phyloP scores from a whole-genome alignment of 495 filamentous ascomycete genomes.

The Penicillium simplicissimum region DNA sequence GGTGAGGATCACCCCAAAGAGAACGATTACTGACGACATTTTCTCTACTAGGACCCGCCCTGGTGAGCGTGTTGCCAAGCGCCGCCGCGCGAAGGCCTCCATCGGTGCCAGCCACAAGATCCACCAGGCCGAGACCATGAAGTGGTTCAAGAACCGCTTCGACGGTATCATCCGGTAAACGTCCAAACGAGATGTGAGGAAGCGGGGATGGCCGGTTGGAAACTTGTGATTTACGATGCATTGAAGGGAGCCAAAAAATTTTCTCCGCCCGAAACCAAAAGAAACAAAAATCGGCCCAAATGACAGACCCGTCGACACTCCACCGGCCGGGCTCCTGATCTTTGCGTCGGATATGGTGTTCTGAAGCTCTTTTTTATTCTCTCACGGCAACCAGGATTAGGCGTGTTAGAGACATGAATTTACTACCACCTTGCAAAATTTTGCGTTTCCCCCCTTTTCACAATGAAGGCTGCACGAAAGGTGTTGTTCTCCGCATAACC shows the following conservation, averaged over 20 bases:
- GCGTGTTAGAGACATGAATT: constrained; percentile 50
- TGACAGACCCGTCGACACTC: constrained; percentile 16
- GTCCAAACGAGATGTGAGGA: constrained; percentile 25
- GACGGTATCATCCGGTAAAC: constrained; percentile 93
- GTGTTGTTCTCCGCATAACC: constrained; percentile 53
- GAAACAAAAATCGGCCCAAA: constrained; percentile 32
- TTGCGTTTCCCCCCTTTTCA: constrained; percentile 42
- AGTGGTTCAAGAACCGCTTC: constrained; percentile 99
- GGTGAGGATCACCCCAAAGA: neutral
- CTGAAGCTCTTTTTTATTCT: constrained; percentile 32
- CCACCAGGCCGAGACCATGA: constrained; percentile 88
- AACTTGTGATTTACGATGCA: constrained; percentile 45
- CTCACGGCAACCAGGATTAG: constrained; percentile 47
- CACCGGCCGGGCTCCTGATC: constrained; percentile 28
- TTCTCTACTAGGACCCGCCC: constrained; percentile 71
- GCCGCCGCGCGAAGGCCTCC: constrained; percentile 80
- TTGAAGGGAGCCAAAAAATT: constrained; percentile 40
- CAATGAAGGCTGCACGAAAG: constrained; percentile 52
- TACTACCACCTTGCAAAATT: constrained; percentile 38
- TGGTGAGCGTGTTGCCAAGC: constrained; percentile 95
- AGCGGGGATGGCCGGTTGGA: constrained; percentile 24
- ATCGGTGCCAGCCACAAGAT: constrained; percentile 91
- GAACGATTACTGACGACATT: constrained; percentile 24
- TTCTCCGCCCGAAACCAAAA: constrained; percentile 22
- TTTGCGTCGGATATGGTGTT: constrained; percentile 36